These are phyloP conservation scores for Corinectria fuckeliana DNA, from an alignment of 2,329 filamentous ascomycete species.

Conservation along the genomic window DNA sequence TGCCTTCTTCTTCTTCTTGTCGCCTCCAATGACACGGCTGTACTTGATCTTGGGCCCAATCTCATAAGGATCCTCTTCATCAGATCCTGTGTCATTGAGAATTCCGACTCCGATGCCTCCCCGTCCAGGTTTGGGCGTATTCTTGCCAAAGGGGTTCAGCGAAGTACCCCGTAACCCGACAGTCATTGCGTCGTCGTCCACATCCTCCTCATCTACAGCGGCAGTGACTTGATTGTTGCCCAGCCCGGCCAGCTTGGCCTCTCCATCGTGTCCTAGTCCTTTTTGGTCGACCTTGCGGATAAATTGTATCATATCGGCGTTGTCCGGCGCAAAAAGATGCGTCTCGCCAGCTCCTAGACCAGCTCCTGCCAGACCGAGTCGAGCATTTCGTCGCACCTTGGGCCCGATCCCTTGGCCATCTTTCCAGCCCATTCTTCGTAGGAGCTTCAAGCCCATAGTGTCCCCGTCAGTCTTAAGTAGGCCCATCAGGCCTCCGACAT, in stretches of 20 bases:
- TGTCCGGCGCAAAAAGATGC: constrained; percentile 86
- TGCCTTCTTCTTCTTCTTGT: constrained; percentile 81
- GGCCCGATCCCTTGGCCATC: constrained; percentile 93
- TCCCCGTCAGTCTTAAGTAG: constrained; percentile 77
- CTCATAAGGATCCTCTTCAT: constrained; percentile 93
- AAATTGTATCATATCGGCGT: constrained; percentile 73
- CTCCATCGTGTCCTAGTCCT: constrained; percentile 72
- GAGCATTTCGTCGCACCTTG: constrained; percentile 77
- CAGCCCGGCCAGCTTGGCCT: constrained; percentile 56
- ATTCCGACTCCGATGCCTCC: constrained; percentile 87
- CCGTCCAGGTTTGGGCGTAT: constrained; percentile 58
- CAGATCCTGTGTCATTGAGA: constrained; percentile 90
- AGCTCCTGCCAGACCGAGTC: constrained; percentile 59
- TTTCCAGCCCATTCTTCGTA: constrained; percentile 95
- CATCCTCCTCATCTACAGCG: constrained; percentile 47
- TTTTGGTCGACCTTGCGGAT: constrained; percentile 70
- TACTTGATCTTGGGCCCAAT: constrained; percentile 91
- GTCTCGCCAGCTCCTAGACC: constrained; percentile 51
- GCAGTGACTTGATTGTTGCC: constrained; percentile 33
- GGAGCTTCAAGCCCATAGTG: constrained; percentile 83
- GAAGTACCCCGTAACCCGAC: constrained; percentile 17
- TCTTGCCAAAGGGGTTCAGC: constrained; percentile 44
- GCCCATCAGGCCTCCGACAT: constrained; percentile 67
- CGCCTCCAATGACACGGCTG: constrained; percentile 79
- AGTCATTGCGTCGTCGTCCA: constrained; percentile 50